A percentile compares a stretch with the other conserved stretches of the same genome.
phyloP scores from a whole-genome alignment of 148 eudicot species.

The Selenicereus undatus region DNA sequence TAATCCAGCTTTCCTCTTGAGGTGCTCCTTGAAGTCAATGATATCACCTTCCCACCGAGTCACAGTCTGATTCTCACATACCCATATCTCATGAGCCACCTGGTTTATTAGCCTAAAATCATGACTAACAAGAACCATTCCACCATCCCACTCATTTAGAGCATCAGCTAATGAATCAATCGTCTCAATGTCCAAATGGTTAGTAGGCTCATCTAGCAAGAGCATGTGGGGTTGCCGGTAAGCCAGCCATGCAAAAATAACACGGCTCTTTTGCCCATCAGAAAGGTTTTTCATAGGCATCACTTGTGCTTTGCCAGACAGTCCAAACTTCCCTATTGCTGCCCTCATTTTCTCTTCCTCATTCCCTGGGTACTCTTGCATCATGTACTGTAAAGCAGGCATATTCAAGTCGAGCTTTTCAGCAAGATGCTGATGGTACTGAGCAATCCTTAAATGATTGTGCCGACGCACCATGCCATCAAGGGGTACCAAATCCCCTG shows the following conservation, averaged over 20 bases:
- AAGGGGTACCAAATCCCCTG: slow-evolving; percentile 69
- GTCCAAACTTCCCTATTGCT: slow-evolving; percentile 87
- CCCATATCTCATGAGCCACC: slow-evolving; percentile 98
- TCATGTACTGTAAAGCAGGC: slow-evolving; percentile 77
- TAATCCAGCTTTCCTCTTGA: slow-evolving; percentile 65
- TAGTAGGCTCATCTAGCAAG: slow-evolving; percentile 91
- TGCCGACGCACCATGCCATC: slow-evolving; percentile 94
- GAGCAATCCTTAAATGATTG: slow-evolving; percentile 87
- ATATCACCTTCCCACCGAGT: slow-evolving; percentile 90
- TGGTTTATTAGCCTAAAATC: slow-evolving; percentile 93
- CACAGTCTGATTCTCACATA: slow-evolving; percentile 85
- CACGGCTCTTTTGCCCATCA: slow-evolving; percentile 73
- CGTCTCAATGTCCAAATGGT: slow-evolving; percentile 92
- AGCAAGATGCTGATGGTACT: slow-evolving; percentile 84
- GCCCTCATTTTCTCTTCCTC: slow-evolving; percentile 95
- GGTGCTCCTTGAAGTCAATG: slow-evolving; percentile 75
- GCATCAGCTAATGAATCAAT: slow-evolving; percentile 94
- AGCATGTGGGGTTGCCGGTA: slow-evolving; percentile 79
- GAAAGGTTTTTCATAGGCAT: slow-evolving; percentile 92
- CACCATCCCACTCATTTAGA: slow-evolving; percentile 91
- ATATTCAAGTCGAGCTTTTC: slow-evolving; percentile 80
- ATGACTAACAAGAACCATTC: slow-evolving; percentile 90
- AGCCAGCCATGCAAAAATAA: slow-evolving; percentile 87
- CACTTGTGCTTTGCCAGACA: slow-evolving; percentile 82
- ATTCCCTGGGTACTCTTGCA: slow-evolving; percentile 76